Base-by-base conservation (phyloP, 2,329 filamentous ascomycete genomes). In the Fusarium luffae region DNA sequence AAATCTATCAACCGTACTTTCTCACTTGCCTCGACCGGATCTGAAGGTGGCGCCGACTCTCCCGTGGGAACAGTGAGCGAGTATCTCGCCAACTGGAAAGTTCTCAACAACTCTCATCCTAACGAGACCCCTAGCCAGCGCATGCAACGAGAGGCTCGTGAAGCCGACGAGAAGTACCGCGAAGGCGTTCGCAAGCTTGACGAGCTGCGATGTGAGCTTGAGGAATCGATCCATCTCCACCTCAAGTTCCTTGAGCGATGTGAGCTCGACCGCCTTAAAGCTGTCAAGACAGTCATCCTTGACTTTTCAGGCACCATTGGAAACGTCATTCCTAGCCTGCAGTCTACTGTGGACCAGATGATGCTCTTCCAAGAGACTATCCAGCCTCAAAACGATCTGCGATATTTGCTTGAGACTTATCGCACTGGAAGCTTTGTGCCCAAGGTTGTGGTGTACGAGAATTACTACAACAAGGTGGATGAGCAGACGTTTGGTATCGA, bases 361-460 rank as follows among this genome's bases (percentile, higher is more conserved):
- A 94, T 99, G 90, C 86, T 99, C 48, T 99, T 97, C 82, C 96
- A 99, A 80, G 96, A 99, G 84, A 98, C 96, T 1, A 93, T 99
- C n/a, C 96, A 98, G 80, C 96, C 96, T 8, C 79, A 90, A 49
- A 92, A 93, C 41, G 96, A 99, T 80, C 83, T 99, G 72, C 89
- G 96, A 69, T 99, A 98, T 79, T 87, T 99, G 64, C 86, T 99
- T 47, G 96, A 99, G 82, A 99, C 95, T 78, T 99, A 99, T 82
- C 91, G 94, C 68, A 99, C 96, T 9, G 96, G 96, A 68, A 93
- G 91, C 71, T 99, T 97, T 78, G 89, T 93, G 54, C 96, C 96
- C 11, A 94, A 89, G 75, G 95, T 98, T 28, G 90, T 94, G 48
- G 92, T 93, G 5, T 99, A 99, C 80, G 96, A 99, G 82, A 99